A percentile compares a stretch with the other conserved stretches of the same genome.
These are phyloP conservation scores for Zymoseptoria tritici DNA, from an alignment of 2,329 filamentous ascomycete species.

Conservation along the genomic window DNA sequence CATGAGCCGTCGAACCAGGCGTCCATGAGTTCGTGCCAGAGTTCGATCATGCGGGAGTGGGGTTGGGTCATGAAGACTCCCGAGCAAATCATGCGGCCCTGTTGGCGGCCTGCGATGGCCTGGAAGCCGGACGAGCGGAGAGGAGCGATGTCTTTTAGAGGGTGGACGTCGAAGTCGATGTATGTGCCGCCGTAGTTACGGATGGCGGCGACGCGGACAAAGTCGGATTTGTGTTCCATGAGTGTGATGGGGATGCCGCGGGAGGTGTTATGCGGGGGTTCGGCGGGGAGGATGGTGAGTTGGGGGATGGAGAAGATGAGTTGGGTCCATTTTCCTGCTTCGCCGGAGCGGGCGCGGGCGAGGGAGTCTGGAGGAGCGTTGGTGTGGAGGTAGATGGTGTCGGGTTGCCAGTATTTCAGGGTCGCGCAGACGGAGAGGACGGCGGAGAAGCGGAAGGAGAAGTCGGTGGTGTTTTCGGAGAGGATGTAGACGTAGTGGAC, in stretches of 20 bases:
- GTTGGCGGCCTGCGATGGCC: too few relatives aligned
- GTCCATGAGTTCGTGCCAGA: too few relatives aligned
- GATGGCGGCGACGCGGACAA: background rate
- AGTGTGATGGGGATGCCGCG: background rate
- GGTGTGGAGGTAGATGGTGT: background rate
- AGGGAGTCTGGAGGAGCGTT: background rate
- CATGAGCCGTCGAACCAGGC: too few relatives aligned
- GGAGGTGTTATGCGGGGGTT: background rate
- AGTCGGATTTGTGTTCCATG: background rate
- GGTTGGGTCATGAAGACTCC: too few relatives aligned
- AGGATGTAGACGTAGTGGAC: background rate
- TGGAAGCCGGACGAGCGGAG: too few relatives aligned
- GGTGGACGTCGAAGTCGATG: too few relatives aligned
- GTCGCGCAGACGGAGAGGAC: background rate
- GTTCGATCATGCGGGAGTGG: too few relatives aligned
- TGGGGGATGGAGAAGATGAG: background rate
- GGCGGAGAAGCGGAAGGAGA: background rate
- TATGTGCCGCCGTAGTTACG: background rate
- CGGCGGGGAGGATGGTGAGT: background rate
- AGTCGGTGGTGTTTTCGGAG: background rate
- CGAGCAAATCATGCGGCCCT: too few relatives aligned
- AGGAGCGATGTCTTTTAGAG: too few relatives aligned
- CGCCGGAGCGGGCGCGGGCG: too few relatives aligned
- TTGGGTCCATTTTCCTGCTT: background rate
- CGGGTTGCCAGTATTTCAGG: background rate